These are phyloP conservation scores for Geum urbanum DNA, from an alignment of 306 rosid species.

Conservation along the genomic window DNA sequence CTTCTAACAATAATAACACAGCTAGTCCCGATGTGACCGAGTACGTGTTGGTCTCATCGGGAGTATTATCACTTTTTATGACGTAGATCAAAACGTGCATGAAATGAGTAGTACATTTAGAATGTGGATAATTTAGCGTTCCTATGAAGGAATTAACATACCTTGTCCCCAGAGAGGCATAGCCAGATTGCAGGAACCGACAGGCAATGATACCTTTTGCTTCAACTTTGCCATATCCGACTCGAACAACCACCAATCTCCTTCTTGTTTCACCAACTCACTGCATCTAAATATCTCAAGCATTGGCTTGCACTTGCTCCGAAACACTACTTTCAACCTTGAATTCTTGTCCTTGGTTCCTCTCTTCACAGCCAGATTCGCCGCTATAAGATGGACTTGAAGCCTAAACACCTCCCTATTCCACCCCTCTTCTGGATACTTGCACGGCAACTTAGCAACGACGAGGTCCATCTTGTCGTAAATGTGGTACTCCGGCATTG, in stretches of 20 bases:
- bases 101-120: too few species aligned
- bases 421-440: conserved; percentile 58
- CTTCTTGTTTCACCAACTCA: conserved; percentile 58
- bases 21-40: too few species aligned
- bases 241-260: conserved; percentile 82
- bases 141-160: conserved; percentile 15
- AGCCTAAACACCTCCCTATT: conserved; percentile 67
- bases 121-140: too few species aligned
- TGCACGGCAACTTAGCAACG: conserved; percentile 77
- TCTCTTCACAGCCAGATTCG: conserved; percentile 55
- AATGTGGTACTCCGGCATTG: conserved; percentile 57
- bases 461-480: conserved; percentile 51
- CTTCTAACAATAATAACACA: too few species aligned
- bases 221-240: conserved; percentile 47
- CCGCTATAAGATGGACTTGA: conserved; percentile 73
- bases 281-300: conserved; percentile 69
- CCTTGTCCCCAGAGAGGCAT: conserved; percentile 97
- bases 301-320: conserved; percentile 91
- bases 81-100: too few species aligned
- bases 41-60: too few species aligned
- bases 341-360: conserved; percentile 55
- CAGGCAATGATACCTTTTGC: conserved; percentile 68
- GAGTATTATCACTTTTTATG: too few species aligned
- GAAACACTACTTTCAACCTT: conserved; percentile 48
- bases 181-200: conserved; percentile 79